Conservation (phyloP, 1,284 basidiomycete genomes). For the Leccinum subspadiceum region DNA sequence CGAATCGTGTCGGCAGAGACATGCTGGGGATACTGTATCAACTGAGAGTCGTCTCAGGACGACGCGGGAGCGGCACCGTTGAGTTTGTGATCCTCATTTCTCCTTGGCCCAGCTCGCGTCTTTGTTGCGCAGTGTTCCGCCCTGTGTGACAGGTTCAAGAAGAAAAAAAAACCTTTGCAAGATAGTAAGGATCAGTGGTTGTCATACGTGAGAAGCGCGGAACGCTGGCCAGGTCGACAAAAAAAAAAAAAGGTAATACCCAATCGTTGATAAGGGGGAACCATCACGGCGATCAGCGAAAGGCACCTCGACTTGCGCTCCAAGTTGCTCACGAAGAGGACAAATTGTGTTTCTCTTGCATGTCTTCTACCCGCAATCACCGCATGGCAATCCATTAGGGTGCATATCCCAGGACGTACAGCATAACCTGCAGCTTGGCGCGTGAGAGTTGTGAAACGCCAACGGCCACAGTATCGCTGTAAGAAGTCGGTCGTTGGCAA, state of each 20-base stretch:
- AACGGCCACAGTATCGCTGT: not conserved
- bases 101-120: not conserved
- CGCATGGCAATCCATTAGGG: not conserved
- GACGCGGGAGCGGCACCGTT: not conserved
- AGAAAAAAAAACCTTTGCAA: not conserved
- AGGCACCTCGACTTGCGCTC: not conserved
- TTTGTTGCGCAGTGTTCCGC: not conserved
- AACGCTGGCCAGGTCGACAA: not conserved
- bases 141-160: not conserved
- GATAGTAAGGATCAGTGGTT: not conserved
- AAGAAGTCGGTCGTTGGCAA: not conserved
- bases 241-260: not conserved
- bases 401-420: not conserved
- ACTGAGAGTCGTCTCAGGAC: not conserved
- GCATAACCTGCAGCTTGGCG: not conserved
- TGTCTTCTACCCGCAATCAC: not conserved
- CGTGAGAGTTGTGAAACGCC: not conserved
- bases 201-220: not conserved
- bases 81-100: not conserved
- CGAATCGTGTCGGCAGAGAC: slow-evolving; percentile 5
- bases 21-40: slow-evolving; percentile 2
- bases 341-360: not conserved
- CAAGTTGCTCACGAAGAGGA: not conserved
- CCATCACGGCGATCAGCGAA: not conserved
- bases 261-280: too few relatives aligned